Conservation (phyloP, 139 green algal genomes). For the Picochlorum sp. region DNA sequence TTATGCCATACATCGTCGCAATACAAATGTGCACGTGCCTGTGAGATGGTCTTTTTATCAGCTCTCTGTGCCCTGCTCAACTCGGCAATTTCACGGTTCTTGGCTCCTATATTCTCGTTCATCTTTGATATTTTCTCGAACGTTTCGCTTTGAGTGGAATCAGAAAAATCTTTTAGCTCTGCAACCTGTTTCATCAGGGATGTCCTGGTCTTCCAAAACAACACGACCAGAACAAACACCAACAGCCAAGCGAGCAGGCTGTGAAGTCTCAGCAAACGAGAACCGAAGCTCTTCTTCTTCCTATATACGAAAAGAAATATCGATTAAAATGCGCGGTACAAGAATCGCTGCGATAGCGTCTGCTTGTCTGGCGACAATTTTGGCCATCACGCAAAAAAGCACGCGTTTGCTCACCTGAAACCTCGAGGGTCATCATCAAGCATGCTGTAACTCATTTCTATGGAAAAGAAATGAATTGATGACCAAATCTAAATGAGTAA, state of each 20-base stretch:
- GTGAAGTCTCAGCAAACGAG: neutral
- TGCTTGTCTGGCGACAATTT: neutral
- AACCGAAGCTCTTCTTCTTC: neutral
- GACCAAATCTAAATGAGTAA: too few species aligned
- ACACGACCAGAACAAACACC: neutral
- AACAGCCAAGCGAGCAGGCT: neutral
- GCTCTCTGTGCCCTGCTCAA: neutral
- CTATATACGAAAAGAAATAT: neutral
- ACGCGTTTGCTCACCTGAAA: neutral
- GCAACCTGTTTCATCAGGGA: conserved; percentile 1
- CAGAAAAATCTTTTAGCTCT: neutral
- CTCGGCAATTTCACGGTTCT: neutral
- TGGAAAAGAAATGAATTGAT: too few species aligned
- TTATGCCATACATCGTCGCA: neutral
- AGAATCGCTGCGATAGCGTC: neutral
- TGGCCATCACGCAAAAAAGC: neutral
- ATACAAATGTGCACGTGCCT: neutral
- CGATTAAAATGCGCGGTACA: neutral
- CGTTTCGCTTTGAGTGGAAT: neutral
- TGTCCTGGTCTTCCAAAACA: neutral
- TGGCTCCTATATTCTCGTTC: neutral
- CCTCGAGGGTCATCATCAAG: neutral
- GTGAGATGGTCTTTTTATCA: neutral
- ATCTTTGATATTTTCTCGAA: conserved; percentile 2
- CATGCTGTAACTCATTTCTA: neutral